phyloP scores from a whole-genome alignment of 371 early-diverging fungal genomes.

The Mortierella sp. region DNA sequence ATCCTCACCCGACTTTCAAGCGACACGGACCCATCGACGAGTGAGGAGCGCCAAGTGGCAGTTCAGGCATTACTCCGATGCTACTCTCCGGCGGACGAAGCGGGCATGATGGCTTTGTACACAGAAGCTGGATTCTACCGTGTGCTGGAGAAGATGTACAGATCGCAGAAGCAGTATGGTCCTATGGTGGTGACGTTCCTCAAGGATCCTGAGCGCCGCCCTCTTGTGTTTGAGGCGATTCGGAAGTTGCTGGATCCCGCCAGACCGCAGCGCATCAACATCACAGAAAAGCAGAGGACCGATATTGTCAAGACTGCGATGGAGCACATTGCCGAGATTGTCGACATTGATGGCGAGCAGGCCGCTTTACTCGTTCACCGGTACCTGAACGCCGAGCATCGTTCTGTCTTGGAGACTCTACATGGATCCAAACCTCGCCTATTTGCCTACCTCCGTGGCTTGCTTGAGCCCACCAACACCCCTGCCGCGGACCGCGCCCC shows the following conservation, averaged over 20 bases:
- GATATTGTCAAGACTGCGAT: conserved; percentile 73
- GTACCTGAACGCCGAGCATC: conserved; percentile 76
- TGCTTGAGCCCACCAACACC: conserved; percentile 68
- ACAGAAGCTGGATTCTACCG: conserved; percentile 81
- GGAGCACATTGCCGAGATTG: conserved; percentile 74
- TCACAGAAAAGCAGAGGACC: conserved; percentile 68
- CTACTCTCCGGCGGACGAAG: conserved; percentile 71
- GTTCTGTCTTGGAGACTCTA: conserved; percentile 68
- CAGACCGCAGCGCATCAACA: conserved; percentile 43
- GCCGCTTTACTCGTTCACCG: conserved; percentile 71
- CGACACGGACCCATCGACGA: conserved; percentile 64
- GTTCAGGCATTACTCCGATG: conserved; percentile 75
- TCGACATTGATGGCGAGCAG: conserved; percentile 77
- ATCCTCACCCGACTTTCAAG: conserved; percentile 72
- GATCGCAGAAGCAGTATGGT: conserved; percentile 73
- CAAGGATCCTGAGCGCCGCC: conserved; percentile 71
- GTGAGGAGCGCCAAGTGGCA: conserved; percentile 77
- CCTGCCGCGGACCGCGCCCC: conserved; percentile 13
- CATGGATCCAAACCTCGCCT: conserved; percentile 67
- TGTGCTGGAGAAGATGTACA: conserved; percentile 77
- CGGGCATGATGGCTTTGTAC: conserved; percentile 68
- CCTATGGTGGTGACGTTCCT: conserved; percentile 77
- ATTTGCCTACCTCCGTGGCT: conserved; percentile 76
- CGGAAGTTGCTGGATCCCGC: conserved; percentile 63
- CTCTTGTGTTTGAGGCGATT: conserved; percentile 73